A percentile compares a stretch with the other conserved stretches of the same genome.
These are phyloP conservation scores for Dryadomyces quercus-mongolicae DNA, from an alignment of 2,329 filamentous ascomycete genomes.

Conservation along the genomic window DNA sequence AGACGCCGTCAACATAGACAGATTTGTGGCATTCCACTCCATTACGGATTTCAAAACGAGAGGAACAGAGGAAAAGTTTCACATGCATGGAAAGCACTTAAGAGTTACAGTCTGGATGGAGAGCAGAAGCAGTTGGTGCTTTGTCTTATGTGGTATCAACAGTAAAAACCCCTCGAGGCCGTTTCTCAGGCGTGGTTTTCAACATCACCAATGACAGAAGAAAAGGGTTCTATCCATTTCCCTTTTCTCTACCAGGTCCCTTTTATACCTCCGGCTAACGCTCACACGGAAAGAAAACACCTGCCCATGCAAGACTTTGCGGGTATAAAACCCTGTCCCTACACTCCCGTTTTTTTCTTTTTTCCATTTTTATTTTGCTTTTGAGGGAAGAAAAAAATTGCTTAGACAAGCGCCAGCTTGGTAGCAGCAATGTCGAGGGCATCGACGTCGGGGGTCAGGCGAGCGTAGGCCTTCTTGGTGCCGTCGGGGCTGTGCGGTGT, in stretches of 20 bases:
- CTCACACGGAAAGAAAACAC: neutral
- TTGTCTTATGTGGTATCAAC: neutral
- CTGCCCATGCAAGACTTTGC: neutral
- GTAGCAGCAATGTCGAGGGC: conserved; percentile 98
- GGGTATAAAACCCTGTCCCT: neutral
- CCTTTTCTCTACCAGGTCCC: neutral
- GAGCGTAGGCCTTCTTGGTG: conserved; percentile 96
- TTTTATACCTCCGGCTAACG: neutral
- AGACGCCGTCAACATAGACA: neutral
- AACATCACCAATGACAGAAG: neutral
- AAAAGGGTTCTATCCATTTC: neutral
- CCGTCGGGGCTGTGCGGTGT: conserved; percentile 65
- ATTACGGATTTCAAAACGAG: neutral
- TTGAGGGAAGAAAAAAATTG: neutral
- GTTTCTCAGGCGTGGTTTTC: neutral
- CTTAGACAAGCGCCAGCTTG: conserved; percentile 95
- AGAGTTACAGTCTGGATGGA: neutral
- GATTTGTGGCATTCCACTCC: neutral
- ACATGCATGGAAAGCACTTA: neutral
- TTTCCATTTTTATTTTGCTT: conserved; percentile 3
- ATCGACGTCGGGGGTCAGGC: conserved; percentile 91
- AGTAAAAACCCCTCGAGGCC: neutral
- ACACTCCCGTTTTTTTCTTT: neutral
- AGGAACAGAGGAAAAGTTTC: no score
- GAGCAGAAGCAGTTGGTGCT: neutral